Evolutionary conservation across 805 yeast genomes (phyloP), one percentile per base, ranked within the genome.

Genomic region (Teunomyces barrocoloradensis): DNA sequence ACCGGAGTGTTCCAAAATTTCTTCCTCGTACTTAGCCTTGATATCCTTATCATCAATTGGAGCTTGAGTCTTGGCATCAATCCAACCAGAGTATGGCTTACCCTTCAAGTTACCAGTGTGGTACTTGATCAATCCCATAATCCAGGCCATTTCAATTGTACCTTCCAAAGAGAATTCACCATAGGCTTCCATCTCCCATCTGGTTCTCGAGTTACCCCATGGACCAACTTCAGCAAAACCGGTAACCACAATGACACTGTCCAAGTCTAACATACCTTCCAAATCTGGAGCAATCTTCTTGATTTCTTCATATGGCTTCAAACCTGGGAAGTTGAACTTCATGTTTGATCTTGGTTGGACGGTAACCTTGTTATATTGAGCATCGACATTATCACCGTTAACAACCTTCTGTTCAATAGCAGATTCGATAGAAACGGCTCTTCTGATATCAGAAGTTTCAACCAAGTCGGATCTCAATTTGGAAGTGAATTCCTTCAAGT

Each of bases 181-280:
- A 51, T 69, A 57, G 40, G 97, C 89, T 75, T 94, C 99, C 96
- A 94, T 94, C 73, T 94, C 98, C 99, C 99, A 94, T 79, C 99
- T 84, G 48, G 99, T 94, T 80, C 98, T 87, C 33, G 99, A 74
- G 68, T 91, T 90, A 81, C 99, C 99, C 96, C 97, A 95, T 63
- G 99, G 99, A 65, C 97, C 95, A 58, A 94, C 98, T 75, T 94
- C 99, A 54, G 97, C 78, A 76, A 92, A 94, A 73, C 99, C 99
- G 41, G 99, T 92, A 51, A 94, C 92, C 54, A 94, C 99, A 56
- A 92, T 80, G 50, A 90, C 94, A 57, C 82, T 82, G 66, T 91
- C 97, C 64, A 92, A 83, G 66, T 94, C 97, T 58, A 94, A 76
- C 79, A 94, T 77, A 50, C 96, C 97, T 68, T 87, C 91, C 61